Evolutionary conservation across 2,329 filamentous ascomycete species (phyloP), one percentile per base, ranked within the genome.

Genomic region (Fusarium irregulare): DNA sequence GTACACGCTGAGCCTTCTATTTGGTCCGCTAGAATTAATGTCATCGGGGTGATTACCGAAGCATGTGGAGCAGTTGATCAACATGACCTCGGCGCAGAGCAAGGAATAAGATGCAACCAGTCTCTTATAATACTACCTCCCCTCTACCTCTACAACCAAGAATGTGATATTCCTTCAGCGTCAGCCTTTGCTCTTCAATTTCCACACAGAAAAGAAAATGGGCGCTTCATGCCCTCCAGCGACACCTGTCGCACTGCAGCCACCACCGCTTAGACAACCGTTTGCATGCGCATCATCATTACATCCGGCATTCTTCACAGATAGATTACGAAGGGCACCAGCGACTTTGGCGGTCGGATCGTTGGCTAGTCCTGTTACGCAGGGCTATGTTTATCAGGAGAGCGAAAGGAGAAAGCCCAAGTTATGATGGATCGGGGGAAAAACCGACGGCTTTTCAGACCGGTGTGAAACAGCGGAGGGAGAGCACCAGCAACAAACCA

Each of bases 261-360:
- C 56, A 27, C 64, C 47, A 57, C 58, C 60, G 30, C 61, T 58
- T 8, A 57, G 60, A 21, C 62, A 56, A 40, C 40, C 40, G 13
- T 51, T 56, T n/a, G 64, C 65, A 49, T 70, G 66, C 76, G 82
- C 87, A 12, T 88, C 91, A 2, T 84, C 83, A 41, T 82, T 87
- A 27, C 92, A 94, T 71, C 92, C 92, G 0, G 92, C 93, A 2
- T 94, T 94, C 80, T 93, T 94, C 80, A 92, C 91, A 0, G 83
- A 87, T 30, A 84, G 84, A 54, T 80, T 93, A 53, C 86, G 86
- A 61, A 87, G 85, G 72, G 83, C 86, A 4, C 86, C 88, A 7
- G 81, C 84, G 23, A 72, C 61, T 42, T 62, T 70, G 62, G 75
- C 73, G 25, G 56, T 65, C 9, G 73, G 57, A 14, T 25, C 57